Evolutionary conservation across 192 early-diverging fungal species (phyloP).

Genomic region (Backusella psychrophila): DNA sequence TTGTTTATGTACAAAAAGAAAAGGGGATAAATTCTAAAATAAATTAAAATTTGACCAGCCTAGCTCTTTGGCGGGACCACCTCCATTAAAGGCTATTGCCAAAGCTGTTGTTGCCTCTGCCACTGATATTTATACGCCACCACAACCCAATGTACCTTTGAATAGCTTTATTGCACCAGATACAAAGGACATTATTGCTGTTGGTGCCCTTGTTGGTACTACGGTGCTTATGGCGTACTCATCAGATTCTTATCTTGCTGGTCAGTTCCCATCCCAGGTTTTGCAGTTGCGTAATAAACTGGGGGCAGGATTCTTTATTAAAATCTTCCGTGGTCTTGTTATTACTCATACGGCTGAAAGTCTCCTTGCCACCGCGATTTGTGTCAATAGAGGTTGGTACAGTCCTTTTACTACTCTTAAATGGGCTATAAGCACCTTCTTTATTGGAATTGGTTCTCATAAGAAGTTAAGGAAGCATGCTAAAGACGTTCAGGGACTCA

Average conservation of each 20-base stretch:
- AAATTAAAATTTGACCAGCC: constrained; percentile 18
- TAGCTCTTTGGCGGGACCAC: constrained; percentile 37
- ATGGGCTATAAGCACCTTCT: constrained; percentile 31
- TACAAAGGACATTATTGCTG: not conserved
- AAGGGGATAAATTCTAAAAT: not conserved
- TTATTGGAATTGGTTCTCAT: constrained; percentile 27
- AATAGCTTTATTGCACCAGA: constrained; percentile 22
- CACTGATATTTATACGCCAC: constrained; percentile 21
- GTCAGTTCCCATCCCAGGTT: constrained; percentile 1
- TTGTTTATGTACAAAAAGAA: not conserved
- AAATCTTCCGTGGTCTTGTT: not conserved
- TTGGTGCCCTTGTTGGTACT: not conserved
- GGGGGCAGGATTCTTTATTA: not conserved
- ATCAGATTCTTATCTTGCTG: not conserved
- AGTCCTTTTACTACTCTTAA: constrained; percentile 19
- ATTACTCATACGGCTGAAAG: constrained; percentile 30
- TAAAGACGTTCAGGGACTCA: constrained; percentile 6
- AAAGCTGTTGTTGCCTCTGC: constrained; percentile 24
- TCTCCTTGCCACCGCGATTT: constrained; percentile 13
- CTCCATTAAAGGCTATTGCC: constrained; percentile 31
- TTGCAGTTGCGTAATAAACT: constrained; percentile 8
- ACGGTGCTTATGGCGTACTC: not conserved
- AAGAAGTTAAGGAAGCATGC: constrained; percentile 23
- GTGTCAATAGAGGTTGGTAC: constrained; percentile 31
- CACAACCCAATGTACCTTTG: constrained; percentile 2